These are phyloP conservation scores for Neurospora sp. DNA, from an alignment of 495 filamentous ascomycete species.

Conservation along the genomic window DNA sequence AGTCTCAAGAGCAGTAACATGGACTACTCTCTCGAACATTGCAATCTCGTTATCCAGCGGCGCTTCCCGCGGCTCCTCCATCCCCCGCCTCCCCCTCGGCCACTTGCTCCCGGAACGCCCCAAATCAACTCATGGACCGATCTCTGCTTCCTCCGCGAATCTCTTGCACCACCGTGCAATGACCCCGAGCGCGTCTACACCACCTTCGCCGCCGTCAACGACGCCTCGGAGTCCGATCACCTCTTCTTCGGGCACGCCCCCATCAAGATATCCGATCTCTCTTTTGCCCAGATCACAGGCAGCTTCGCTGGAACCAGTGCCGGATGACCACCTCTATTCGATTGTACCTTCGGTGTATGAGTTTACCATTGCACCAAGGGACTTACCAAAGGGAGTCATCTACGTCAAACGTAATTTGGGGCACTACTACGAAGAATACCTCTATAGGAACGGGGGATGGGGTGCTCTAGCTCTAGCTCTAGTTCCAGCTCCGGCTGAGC, in stretches of 20 bases:
- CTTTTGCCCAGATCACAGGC: not conserved
- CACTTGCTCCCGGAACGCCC: not conserved
- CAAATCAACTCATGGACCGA: not conserved
- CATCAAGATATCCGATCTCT: not conserved
- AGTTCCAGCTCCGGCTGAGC: not conserved
- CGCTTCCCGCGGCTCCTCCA: not conserved
- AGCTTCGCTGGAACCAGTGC: not conserved
- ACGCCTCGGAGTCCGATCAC: not conserved
- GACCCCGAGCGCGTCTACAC: not conserved
- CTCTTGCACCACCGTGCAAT: not conserved
- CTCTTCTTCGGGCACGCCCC: not conserved
- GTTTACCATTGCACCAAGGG: not conserved
- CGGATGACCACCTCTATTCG: not conserved
- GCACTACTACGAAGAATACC: not conserved
- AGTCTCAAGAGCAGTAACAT: not conserved
- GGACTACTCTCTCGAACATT: not conserved
- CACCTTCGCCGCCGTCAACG: not conserved
- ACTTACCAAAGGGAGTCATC: rapidly evolving
- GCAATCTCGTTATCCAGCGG: not conserved
- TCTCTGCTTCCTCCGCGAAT: not conserved
- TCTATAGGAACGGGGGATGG: not conserved
- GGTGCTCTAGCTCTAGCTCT: no score
- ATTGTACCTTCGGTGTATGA: no score
- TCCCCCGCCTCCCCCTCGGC: no score
- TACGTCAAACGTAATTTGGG: not conserved